Evolutionary conservation across 345 rosid species (phyloP).

Genomic region (Acer negundo): DNA sequence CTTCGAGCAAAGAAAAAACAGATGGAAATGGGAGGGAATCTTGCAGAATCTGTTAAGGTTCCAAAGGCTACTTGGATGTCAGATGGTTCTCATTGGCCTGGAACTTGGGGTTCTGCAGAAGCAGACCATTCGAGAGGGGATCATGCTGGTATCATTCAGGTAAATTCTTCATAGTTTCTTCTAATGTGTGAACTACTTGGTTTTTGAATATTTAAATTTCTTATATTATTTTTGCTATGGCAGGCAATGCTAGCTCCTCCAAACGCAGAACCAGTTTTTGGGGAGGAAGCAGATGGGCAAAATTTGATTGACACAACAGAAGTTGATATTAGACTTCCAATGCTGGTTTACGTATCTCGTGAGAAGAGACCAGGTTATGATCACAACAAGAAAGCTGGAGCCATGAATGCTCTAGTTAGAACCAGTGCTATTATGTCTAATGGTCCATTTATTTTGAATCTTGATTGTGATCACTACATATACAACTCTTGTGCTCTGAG

Average conservation of each 20-base stretch:
- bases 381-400: constrained; percentile 78
- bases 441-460: constrained; percentile 68
- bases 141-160: constrained; percentile 86
- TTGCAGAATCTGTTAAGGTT: constrained; percentile 41
- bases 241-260: constrained; percentile 91
- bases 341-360: constrained; percentile 65
- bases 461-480: constrained; percentile 69
- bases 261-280: constrained; percentile 62
- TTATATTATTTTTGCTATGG: neutral
- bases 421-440: constrained; percentile 71
- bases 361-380: constrained; percentile 68
- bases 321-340: constrained; percentile 57
- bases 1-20: constrained; percentile 69
- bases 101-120: constrained; percentile 78
- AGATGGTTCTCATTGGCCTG: constrained; percentile 89
- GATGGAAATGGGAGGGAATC: constrained; percentile 52
- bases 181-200: neutral
- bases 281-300: constrained; percentile 55
- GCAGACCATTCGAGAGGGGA: constrained; percentile 66
- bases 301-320: constrained; percentile 55
- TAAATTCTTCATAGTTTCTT: constrained; percentile 14
- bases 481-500: constrained; percentile 58
- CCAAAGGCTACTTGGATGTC: constrained; percentile 86
- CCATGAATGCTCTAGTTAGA: constrained; percentile 67
- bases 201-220: neutral